Evolutionary conservation across 140 eudicot species (phyloP).

Genomic region (Flaveria floridana): DNA sequence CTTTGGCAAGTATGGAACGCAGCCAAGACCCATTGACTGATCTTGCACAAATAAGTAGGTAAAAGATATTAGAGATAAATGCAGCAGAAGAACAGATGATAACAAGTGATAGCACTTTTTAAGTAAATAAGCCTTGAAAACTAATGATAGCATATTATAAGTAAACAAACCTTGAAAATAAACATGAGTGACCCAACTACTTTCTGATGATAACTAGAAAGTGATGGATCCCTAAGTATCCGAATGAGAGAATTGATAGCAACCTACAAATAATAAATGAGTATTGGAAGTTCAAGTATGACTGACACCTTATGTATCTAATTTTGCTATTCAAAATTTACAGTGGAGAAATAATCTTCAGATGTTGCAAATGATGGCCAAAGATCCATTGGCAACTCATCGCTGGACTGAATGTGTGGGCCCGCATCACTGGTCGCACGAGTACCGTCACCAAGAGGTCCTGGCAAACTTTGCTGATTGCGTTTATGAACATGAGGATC

Average conservation of each 20-base stretch:
- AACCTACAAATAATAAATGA: conserved; percentile 55
- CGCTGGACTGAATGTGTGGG: conserved; percentile 76
- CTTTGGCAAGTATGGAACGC: conserved; percentile 97
- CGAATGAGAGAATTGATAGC: conserved; percentile 91
- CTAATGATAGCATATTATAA: conserved; percentile 14
- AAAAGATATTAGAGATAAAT: conserved; percentile 6
- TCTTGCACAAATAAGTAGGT: conserved; percentile 39
- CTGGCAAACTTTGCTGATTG: conserved; percentile 74
- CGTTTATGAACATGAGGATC: conserved; percentile 95
- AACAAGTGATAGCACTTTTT: conserved; percentile 1
- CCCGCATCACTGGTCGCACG: conserved; percentile 77
- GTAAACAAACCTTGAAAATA: conserved; percentile 84
- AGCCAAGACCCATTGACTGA: conserved; percentile 96
- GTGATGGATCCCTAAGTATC: conserved; percentile 95
- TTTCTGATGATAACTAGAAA: conserved; percentile 92
- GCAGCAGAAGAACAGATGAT: conserved; percentile 15
- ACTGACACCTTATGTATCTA: not conserved
- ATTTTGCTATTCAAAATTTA: conserved; percentile 37
- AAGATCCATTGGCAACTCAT: conserved; percentile 87
- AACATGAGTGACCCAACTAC: conserved; percentile 97
- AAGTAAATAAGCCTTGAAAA: conserved; percentile 76
- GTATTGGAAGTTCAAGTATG: conserved; percentile 25
- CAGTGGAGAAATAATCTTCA: conserved; percentile 93
- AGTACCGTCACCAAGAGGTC: conserved; percentile 79
- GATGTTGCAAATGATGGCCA: conserved; percentile 98